A percentile compares a stretch with the other conserved stretches of the same genome.
phyloP scores from a whole-genome alignment of 768 basidiomycete species.

The Suillus bovinus region DNA sequence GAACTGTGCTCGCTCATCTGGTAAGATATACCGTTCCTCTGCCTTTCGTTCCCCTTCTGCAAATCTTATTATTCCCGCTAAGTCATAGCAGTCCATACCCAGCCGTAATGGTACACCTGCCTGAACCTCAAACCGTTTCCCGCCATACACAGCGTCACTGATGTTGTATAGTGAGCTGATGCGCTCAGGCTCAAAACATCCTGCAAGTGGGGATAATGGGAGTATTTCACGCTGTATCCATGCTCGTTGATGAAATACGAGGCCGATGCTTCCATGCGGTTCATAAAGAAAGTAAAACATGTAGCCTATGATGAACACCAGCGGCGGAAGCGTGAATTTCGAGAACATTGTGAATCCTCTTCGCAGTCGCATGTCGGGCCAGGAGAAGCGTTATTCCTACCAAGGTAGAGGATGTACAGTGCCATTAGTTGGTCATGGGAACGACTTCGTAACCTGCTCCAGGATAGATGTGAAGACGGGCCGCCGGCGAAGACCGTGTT shows the following conservation, averaged over 20 bases:
- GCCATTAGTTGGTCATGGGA: background rate
- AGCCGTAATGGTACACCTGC: slow-evolving; percentile 77
- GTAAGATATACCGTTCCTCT: slow-evolving; percentile 25
- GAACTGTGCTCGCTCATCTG: slow-evolving; percentile 59
- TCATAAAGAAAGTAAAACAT: slow-evolving; percentile 62
- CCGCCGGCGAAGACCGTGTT: too few species aligned
- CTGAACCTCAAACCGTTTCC: slow-evolving; percentile 70
- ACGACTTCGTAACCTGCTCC: background rate
- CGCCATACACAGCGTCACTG: slow-evolving; percentile 59
- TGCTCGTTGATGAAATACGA: slow-evolving; percentile 70
- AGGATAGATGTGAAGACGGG: background rate
- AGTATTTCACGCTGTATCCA: slow-evolving; percentile 78
- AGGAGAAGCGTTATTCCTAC: background rate
- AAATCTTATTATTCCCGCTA: slow-evolving; percentile 73
- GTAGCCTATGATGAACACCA: slow-evolving; percentile 24
- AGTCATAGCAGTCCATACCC: slow-evolving; percentile 90
- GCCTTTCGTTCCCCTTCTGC: slow-evolving; percentile 11
- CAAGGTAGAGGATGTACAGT: background rate
- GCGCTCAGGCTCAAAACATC: slow-evolving; percentile 68
- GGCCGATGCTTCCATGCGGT: slow-evolving; percentile 71
- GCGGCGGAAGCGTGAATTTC: slow-evolving; percentile 45
- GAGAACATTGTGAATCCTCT: slow-evolving; percentile 36
- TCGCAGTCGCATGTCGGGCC: slow-evolving; percentile 28
- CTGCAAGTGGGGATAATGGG: slow-evolving; percentile 58
- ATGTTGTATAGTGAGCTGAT: slow-evolving; percentile 71